Base-by-base conservation (phyloP, 2,329 filamentous ascomycete genomes). In the Mycosphaerella sp. region DNA sequence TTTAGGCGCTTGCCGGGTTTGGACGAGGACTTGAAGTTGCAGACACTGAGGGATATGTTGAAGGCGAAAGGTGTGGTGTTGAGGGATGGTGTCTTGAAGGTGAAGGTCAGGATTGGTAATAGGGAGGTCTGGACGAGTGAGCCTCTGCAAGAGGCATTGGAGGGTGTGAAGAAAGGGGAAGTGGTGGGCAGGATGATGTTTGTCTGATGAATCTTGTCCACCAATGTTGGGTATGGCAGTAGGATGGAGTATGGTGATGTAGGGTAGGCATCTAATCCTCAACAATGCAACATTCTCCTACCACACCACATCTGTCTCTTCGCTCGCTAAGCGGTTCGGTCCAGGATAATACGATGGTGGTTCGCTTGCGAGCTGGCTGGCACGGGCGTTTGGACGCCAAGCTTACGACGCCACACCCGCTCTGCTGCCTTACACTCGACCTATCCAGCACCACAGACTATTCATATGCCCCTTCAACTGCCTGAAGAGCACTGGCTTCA, bases 141-240 rank as follows among this genome's bases (percentile, higher is more conserved):
- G 41, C 56, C 59, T 6, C 44, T 61, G 31, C 36, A 40, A 45
- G 56, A 54, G 36, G 57, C 56, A 29, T 45, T 61, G 32, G 51
- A 61, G 53, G 56, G 54, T 38, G 54, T 59, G 9, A 59, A 56
- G 26, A 31, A 44, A 51, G 56, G 56, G 6, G 42, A 50, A 10
- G 47, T 61, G 56, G 59, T 61, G 6, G 54, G 48, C 5, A 51
- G 56, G 31, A 59, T 57, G 59, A 61, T 61, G 56, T 61, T 57
- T 47, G 40, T 61, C 14, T 58, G 34, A 38, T 11, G 14, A 17
- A 17, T 17, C 14, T 17, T 17, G 14, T 17, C 1, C 26, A 2
- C 6, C 26, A 26, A 6, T 26, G 26, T 4, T 26, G 26, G 26
- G 4, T 4, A 26, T 26, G 26, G 1, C 26, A 26, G 26, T 26